phyloP scores from a whole-genome alignment of 495 filamentous ascomycete genomes.

The Trichoderma erinaceum region DNA sequence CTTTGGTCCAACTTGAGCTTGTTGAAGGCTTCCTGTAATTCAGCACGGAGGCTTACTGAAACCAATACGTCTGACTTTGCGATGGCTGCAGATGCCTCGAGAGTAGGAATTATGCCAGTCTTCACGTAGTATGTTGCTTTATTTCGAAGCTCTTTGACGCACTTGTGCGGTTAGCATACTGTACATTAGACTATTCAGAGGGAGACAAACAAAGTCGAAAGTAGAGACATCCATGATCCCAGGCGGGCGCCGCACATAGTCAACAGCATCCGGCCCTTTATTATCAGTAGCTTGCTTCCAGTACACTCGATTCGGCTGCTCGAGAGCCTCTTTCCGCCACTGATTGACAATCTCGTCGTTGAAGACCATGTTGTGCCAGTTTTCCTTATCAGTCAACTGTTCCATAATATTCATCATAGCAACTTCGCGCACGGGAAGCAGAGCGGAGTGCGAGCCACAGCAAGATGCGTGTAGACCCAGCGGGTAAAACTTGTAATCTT shows the following conservation, averaged over 20 bases:
- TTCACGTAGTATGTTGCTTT: slow-evolving; percentile 35
- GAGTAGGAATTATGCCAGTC: slow-evolving; percentile 30
- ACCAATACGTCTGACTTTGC: slow-evolving; percentile 29
- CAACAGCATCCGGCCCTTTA: slow-evolving; percentile 25
- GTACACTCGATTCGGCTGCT: slow-evolving; percentile 17
- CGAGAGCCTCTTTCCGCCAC: slow-evolving; percentile 35
- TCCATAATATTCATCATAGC: slow-evolving; percentile 38
- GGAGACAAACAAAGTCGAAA: not conserved
- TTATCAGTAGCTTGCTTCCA: not conserved
- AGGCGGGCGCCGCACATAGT: slow-evolving; percentile 30
- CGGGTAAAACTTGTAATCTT: slow-evolving; percentile 10
- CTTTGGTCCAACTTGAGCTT: slow-evolving; percentile 38
- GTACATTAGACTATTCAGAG: not conserved
- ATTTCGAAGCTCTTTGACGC: slow-evolving; percentile 45
- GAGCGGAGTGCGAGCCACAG: not conserved
- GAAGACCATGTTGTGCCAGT: slow-evolving; percentile 54
- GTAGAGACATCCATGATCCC: not conserved
- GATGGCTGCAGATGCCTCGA: slow-evolving; percentile 24
- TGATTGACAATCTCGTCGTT: slow-evolving; percentile 37
- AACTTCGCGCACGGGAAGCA: slow-evolving; percentile 30
- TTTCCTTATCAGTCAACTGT: slow-evolving; percentile 34
- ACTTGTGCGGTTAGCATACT: slow-evolving; percentile 20
- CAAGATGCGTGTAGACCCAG: slow-evolving; percentile 8
- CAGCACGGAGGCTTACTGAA: slow-evolving; percentile 17
- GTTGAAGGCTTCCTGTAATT: slow-evolving; percentile 23